Conservation (phyloP, 2,329 filamentous ascomycete genomes). For the Stagonosporopsis cucurbitacearum region DNA sequence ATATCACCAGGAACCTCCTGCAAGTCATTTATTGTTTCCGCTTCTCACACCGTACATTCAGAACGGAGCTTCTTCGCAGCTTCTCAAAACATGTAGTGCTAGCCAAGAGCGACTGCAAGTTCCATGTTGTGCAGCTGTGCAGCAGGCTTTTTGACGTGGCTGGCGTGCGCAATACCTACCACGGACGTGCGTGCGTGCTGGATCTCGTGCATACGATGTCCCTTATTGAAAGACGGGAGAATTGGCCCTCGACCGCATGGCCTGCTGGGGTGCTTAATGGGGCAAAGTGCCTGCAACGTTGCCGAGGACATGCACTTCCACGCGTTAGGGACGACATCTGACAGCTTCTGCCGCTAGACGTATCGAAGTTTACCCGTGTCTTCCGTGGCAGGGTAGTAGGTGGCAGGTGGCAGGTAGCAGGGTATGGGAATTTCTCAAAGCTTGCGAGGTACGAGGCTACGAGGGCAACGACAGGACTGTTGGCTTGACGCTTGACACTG, state of each 20-base stretch:
- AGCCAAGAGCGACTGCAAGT: neutral
- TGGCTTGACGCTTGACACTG: conserved; percentile 30
- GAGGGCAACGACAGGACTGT: conserved; percentile 9
- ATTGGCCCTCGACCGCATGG: neutral
- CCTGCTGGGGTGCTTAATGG: conserved; percentile 3
- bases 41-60: conserved; percentile 10
- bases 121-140: neutral
- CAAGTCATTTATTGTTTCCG: conserved; percentile 22
- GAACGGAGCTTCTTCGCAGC: conserved; percentile 8
- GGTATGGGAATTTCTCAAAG: conserved; percentile 4
- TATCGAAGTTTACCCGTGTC: conserved; percentile 24
- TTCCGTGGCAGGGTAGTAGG: conserved; percentile 22
- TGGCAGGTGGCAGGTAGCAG: conserved; percentile 10
- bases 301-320: conserved; percentile 18
- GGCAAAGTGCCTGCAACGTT: conserved; percentile 13
- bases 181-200: too few species aligned
- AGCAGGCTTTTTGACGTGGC: neutral
- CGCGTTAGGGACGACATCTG: conserved; percentile 15
- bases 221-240: neutral
- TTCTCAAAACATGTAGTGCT: neutral
- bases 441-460: too few species aligned
- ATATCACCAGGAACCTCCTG: conserved; percentile 15
- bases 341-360: conserved; percentile 26
- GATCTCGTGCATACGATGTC: neutral
- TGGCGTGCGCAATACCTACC: neutral